phyloP scores from a whole-genome alignment of 2,329 filamentous ascomycete genomes.

The Thelonectria blattea region DNA sequence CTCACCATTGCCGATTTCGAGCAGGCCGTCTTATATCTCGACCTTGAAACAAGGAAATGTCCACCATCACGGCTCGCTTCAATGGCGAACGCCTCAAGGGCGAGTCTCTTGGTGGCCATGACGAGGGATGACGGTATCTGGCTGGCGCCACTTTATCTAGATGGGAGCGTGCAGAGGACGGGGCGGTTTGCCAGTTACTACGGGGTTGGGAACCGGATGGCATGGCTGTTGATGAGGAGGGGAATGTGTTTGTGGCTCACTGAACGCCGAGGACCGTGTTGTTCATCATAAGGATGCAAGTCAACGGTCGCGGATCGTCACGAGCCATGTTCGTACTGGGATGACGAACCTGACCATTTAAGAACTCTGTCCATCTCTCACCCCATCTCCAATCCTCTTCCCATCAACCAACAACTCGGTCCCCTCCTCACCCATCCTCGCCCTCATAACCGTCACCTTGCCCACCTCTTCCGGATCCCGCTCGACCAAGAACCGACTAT shows the following conservation, averaged over 20 bases:
- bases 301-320: neutral
- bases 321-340: neutral
- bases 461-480: conserved; percentile 17
- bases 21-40: conserved; percentile 13
- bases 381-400: conserved; percentile 16
- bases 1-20: conserved; percentile 24
- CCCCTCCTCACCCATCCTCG: conserved; percentile 25
- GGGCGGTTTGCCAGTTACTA: conserved; percentile 17
- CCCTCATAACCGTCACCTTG: conserved; percentile 18
- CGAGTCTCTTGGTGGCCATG: conserved; percentile 20
- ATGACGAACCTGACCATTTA: neutral
- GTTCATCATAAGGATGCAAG: conserved; percentile 11
- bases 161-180: conserved; percentile 23
- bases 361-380: neutral
- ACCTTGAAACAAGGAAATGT: conserved; percentile 2
- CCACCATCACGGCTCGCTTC: conserved; percentile 21
- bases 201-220: conserved; percentile 20
- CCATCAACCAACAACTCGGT: conserved; percentile 23
- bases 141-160: conserved; percentile 18
- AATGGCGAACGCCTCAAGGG: conserved; percentile 24
- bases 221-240: conserved; percentile 20
- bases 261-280: conserved; percentile 15
- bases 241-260: conserved; percentile 24
- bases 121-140: conserved; percentile 23
- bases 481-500: conserved; percentile 27